Conservation (phyloP, 306 rosid species). For the Vigna angularis region DNA sequence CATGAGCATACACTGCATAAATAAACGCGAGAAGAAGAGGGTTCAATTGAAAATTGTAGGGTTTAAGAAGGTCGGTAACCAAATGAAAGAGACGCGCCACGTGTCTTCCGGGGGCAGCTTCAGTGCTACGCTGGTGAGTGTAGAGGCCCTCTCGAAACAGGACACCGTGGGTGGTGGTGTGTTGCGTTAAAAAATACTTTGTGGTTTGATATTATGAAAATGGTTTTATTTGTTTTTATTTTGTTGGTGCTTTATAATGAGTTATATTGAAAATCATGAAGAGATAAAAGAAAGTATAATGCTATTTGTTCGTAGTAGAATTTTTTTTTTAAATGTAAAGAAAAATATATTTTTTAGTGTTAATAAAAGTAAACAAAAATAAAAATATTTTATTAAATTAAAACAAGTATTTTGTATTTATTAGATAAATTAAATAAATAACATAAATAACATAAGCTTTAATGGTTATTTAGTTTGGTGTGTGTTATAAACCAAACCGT, state of each 20-base stretch:
- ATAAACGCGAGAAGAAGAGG: background rate
- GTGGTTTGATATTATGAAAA: no score
- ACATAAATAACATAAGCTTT: no score
- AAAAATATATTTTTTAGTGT: no score
- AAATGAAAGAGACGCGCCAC: conserved; percentile 8
- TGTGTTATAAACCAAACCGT: no score
- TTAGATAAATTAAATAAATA: no score
- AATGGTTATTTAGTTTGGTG: no score
- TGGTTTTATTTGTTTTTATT: background rate
- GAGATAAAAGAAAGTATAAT: no score
- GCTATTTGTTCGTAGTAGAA: no score
- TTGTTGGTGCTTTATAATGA: background rate
- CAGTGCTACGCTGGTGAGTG: conserved; percentile 10
- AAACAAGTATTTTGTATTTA: no score
- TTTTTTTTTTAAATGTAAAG: no score
- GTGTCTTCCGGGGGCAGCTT: conserved; percentile 12
- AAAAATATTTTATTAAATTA: no score
- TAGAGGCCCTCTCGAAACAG: background rate
- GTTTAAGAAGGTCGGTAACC: background rate
- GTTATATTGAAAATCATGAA: background rate
- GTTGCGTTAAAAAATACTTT: background rate
- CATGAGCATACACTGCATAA: conserved; percentile 2
- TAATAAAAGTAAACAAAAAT: no score
- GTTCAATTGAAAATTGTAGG: background rate
- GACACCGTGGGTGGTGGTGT: background rate